phyloP scores from a whole-genome alignment of 192 early-diverging fungal species.

The Blastocladiella britannica region DNA sequence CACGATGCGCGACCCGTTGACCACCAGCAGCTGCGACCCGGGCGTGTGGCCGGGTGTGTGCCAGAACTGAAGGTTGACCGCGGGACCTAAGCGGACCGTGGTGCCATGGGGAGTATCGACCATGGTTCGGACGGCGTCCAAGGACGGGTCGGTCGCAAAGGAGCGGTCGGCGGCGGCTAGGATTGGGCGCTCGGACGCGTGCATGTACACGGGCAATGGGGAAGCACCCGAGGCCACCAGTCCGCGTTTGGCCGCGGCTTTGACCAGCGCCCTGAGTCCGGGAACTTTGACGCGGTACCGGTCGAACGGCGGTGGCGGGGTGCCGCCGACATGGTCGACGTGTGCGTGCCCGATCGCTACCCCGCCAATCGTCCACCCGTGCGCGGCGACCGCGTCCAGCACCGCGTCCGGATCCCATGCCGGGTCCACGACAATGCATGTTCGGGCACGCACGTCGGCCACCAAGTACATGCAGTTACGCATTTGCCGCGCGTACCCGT shows the following conservation, averaged over 20 bases:
- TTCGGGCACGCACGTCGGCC: constrained; percentile 37
- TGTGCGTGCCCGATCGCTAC: constrained; percentile 64
- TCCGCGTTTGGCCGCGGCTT: constrained; percentile 12
- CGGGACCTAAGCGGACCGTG: constrained; percentile 16
- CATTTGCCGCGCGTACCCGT: constrained; percentile 59
- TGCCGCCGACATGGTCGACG: constrained; percentile 70
- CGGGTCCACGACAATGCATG: constrained; percentile 68
- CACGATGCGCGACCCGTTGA: constrained; percentile 52
- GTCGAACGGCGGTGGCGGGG: constrained; percentile 70
- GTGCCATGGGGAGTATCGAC: background rate
- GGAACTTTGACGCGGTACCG: constrained; percentile 52
- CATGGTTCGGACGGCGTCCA: background rate
- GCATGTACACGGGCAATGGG: constrained; percentile 1
- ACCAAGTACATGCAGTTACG: constrained; percentile 70
- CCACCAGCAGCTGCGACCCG: constrained; percentile 62
- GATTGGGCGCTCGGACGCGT: constrained; percentile 4
- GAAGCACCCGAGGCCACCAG: constrained; percentile 2
- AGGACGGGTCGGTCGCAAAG: background rate
- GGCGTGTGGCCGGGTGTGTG: constrained; percentile 89
- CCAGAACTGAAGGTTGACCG: constrained; percentile 40
- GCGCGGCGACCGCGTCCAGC: constrained; percentile 54
- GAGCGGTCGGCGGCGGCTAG: background rate
- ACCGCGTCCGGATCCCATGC: constrained; percentile 63
- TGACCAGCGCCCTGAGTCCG: constrained; percentile 53
- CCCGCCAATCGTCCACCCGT: constrained; percentile 44